Percentiles rank a stretch among this genome's conserved stretches.
Evolutionary conservation across 805 yeast genomes (phyloP).

Genomic region (Soucietia sequanensis): DNA sequence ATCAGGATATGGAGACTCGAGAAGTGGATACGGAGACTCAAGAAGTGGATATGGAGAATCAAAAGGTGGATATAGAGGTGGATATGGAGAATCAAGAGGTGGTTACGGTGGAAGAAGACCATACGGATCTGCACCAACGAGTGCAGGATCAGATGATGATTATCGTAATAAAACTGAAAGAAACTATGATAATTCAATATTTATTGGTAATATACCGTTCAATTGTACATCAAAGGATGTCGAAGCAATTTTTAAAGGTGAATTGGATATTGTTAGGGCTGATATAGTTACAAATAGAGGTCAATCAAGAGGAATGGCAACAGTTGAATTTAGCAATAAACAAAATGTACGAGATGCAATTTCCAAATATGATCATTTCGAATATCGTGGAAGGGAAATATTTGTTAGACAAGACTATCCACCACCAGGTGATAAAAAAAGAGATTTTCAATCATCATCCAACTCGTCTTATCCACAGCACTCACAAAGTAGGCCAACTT

Average conservation of each 20-base stretch:
- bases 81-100: conserved; percentile 11
- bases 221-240: conserved; percentile 59
- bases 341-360: conserved; percentile 75
- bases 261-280: conserved; percentile 63
- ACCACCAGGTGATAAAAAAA: conserved; percentile 54
- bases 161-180: conserved; percentile 42
- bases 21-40: conserved; percentile 19
- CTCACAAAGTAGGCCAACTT: conserved; percentile 2
- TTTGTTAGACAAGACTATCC: conserved; percentile 91
- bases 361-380: conserved; percentile 60
- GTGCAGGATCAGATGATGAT: conserved; percentile 31
- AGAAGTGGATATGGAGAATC: conserved; percentile 13
- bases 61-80: too few relatives aligned
- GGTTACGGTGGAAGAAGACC: conserved; percentile 14
- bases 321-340: conserved; percentile 73
- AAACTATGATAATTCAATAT: conserved; percentile 66
- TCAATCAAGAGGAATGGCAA: conserved; percentile 85
- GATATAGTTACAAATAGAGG: conserved; percentile 80
- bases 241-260: conserved; percentile 53
- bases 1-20: too few relatives aligned
- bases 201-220: conserved; percentile 73
- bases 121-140: conserved; percentile 15
- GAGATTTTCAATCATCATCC: conserved; percentile 13
- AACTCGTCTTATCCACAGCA: conserved; percentile 1
- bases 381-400: conserved; percentile 70